Evolutionary conservation across 2,329 filamentous ascomycete genomes (phyloP), one percentile per base, ranked within the genome.

Genomic region (Colletotrichum graminicola): DNA sequence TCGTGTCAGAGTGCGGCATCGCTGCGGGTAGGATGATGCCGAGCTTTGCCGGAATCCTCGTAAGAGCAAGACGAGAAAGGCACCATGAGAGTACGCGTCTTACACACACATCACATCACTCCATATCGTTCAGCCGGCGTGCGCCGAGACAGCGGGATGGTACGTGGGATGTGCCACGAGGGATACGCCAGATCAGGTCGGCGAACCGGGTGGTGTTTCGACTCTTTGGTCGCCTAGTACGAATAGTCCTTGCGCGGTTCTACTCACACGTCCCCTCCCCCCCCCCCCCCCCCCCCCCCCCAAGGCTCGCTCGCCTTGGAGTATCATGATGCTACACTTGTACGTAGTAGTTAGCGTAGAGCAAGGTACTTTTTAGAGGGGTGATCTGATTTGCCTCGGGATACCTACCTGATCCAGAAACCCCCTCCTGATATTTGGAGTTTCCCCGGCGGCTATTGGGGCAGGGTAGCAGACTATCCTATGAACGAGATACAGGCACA

Each of bases 151-250:
- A n/a, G 45, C 43, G 41, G 41, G 51, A 65, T 29, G n/a, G 39
- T 32, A 63, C 56, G 23, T 43, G n/a, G 43, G 34, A 32, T 4
- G 49, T 21, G 23, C 47, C 26, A 23, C 32, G 34, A 39, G 45
- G 45, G 45, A 49, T 57, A 64, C 59, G 36, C 59, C 26, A 63
- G 36, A 60, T 55, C 59, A 60, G 65, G 54, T 64, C 45, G 59
- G 59, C 54, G 45, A 72, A 47, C 41, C 45, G 16, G 23, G 34
- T 29, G 39, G 59, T 47, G 59, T 69, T 49, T 64, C 54, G 45
- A 60, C 29, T 55, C 47, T 26, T 11, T 45, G 32, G 39, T 52
- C 32, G 11, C 39, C 14, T 49, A 29, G 36, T 34, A 34, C 32
- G 18, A n/a, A 34, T 45, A 49, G 51, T 45, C 43, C 39, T 39